Evolutionary conservation across 495 filamentous ascomycete species (phyloP), one percentile per base, ranked within the genome.

Genomic region (Choiromyces venosus): DNA sequence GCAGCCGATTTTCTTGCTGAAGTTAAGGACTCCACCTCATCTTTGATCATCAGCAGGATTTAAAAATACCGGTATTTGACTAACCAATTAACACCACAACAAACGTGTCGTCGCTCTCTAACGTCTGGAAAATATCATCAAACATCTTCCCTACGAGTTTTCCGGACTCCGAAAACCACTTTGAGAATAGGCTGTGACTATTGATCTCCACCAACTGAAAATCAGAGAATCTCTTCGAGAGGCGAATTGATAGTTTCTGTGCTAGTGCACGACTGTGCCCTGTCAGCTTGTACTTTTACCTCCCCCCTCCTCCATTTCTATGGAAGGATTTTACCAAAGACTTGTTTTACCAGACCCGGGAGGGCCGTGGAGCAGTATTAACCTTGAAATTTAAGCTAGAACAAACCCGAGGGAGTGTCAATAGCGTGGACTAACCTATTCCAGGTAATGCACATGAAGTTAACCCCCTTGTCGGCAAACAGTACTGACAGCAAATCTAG

Each of bases 241-340:
- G 79, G 0, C 87, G 84, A 68, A 89, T 88, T 40, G 86, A 83
- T n/a, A 89, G 79, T 75, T 87, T 87, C 69, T 89, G 87, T 14
- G 86, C 84, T 7, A 88, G 81, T 8, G 85, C 86, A 21, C 85
- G 84, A 76, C 84, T 79, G 29, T 73, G 19, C 10, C 37, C 19
- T 25, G n/a, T 29, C 38, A 68, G 40, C 29, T 69, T 37, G 64
- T 37, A 25, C 67, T n/a, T 36, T 72, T 36, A n/a, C n/a, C n/a
- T n/a, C n/a, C n/a, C n/a, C n/a, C n/a, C n/a, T n/a, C n/a, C n/a
- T n/a, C n/a, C n/a, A n/a, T 56, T 46, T 9, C 21, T 38, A 21
- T 65, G 37, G 36, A 29, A 67, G 21, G 36, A 35, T 37, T 19
- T 10, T 73, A 77, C 75, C 75, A 80, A 61, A 75, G 66, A 61